Evolutionary conservation across 805 yeast genomes (phyloP), one percentile per base, ranked within the genome.

Genomic region (Yamadazyma sp.): DNA sequence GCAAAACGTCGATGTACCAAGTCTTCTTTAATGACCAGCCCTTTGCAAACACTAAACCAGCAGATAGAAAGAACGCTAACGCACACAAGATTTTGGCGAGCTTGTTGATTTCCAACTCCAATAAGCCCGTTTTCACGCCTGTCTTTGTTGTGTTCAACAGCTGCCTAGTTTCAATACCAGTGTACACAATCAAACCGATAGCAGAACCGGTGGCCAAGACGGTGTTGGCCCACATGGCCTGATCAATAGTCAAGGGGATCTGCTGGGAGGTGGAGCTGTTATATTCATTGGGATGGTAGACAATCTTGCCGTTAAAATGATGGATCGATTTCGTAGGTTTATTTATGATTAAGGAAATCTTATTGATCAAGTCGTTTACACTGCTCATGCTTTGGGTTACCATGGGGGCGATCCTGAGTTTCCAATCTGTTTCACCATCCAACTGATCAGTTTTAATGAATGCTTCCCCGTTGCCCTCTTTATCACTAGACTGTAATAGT

Each of bases 351-450:
- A 71, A 67, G 15, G 68, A 59, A 11, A 65, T 47, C 30, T 80
- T 71, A 40, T 75, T 72, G 21, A 69, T 68, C 35, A 84, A 55
- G 32, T 75, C 77, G 33, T 68, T 66, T n/a, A 73, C 62, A 9
- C 76, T 60, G 2, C 49, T 33, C 28, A 77, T 48, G 23, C 59
- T 59, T 55, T 91, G 98, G 1, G 96, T 86, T 19, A 80, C 53
- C 9, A 80, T 73, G 32, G 82, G 74, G 0, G 96, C 93, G 25
- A 86, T 64, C 51, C 99, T 71, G 38, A 93, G 69, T 59, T 93
- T 93, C 99, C 99, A 93, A 64, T 93, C 99, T 5, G 99, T 93
- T 60, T 93, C 99, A 55, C 99, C 99, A 60, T 93, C 99, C 35
- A 93, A 70, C 63, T 93, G 99, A 66, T 93, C 99, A 0, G 99